These are phyloP conservation scores for Stylosanthes scabra DNA, from an alignment of 331 rosid species.

Conservation along the genomic window DNA sequence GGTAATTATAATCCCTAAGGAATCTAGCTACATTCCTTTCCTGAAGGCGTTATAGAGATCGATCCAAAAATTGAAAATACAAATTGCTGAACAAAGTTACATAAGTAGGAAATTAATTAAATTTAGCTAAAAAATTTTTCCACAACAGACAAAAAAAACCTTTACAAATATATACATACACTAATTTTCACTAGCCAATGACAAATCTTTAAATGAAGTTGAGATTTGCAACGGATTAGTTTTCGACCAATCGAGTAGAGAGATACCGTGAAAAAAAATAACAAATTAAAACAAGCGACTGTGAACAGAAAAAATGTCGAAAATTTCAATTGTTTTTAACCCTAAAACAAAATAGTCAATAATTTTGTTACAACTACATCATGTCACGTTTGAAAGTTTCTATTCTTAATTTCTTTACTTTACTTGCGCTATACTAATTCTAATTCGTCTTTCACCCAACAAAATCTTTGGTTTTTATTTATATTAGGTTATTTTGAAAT, in stretches of 20 bases:
- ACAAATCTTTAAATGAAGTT: no score
- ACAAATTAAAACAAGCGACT: neutral
- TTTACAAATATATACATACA: no score
- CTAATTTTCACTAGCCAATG: no score
- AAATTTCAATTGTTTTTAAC: conserved; percentile 6
- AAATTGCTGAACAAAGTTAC: neutral
- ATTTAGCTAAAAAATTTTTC: neutral
- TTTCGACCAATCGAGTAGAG: no score
- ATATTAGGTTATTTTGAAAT: conserved; percentile 48
- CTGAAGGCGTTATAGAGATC: conserved; percentile 2
- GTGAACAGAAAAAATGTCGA: neutral
- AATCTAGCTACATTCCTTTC: conserved; percentile 13
- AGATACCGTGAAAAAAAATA: no score
- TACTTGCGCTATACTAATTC: conserved; percentile 24
- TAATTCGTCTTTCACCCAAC: neutral
- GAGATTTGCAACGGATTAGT: no score
- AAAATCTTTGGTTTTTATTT: conserved; percentile 28
- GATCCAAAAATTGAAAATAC: neutral
- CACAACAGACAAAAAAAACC: no score
- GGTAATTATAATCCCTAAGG: neutral
- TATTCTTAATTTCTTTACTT: neutral
- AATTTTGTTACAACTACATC: conserved; percentile 39
- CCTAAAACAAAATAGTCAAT: conserved; percentile 38
- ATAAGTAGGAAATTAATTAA: neutral
- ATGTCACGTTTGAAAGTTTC: conserved; percentile 47